A percentile compares a stretch with the other conserved stretches of the same genome.
Conservation (phyloP, 2,329 filamentous ascomycete species). For the Didymella arachidicola region DNA sequence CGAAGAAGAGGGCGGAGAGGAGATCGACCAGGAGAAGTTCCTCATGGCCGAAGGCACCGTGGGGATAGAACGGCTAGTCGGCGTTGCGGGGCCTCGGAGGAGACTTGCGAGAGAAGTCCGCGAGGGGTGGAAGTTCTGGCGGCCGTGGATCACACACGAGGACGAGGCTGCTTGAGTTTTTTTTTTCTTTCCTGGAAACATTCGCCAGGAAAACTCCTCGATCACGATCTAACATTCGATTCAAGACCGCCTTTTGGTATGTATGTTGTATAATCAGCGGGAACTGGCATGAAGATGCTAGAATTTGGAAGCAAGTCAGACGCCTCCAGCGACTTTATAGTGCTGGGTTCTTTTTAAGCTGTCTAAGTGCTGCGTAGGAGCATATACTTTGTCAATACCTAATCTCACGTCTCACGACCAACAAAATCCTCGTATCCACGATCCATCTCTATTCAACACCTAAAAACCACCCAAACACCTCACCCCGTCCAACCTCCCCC, state of each 20-base stretch:
- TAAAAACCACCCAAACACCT: neutral
- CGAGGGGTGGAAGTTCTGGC: slow-evolving; percentile 53
- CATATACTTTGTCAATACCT: slow-evolving; percentile 16
- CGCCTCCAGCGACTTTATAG: slow-evolving; percentile 6
- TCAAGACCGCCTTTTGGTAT: slow-evolving; percentile 18
- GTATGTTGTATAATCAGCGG: slow-evolving; percentile 17
- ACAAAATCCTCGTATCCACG: neutral
- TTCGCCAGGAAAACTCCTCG: neutral
- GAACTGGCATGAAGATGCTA: slow-evolving; percentile 7
- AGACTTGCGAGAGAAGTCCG: slow-evolving; percentile 42
- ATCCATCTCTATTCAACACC: neutral
- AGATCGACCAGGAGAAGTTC: slow-evolving; percentile 91
- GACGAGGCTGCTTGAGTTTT: slow-evolving; percentile 20
- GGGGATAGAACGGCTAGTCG: slow-evolving; percentile 86
- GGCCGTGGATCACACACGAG: slow-evolving; percentile 44
- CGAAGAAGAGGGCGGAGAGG: slow-evolving; percentile 83
- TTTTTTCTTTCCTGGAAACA: neutral
- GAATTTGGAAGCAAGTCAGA: slow-evolving; percentile 19
- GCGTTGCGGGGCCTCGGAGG: slow-evolving; percentile 61
- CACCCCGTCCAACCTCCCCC: no score
- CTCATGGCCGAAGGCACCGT: slow-evolving; percentile 83
- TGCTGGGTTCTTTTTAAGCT: neutral
- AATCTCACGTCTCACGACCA: slow-evolving; percentile 5
- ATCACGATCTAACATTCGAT: slow-evolving; percentile 15
- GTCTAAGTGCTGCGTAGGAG: neutral